Evolutionary conservation across 2,329 filamentous ascomycete species (phyloP), one percentile per base, ranked within the genome.

Genomic region (Claviceps sp.): DNA sequence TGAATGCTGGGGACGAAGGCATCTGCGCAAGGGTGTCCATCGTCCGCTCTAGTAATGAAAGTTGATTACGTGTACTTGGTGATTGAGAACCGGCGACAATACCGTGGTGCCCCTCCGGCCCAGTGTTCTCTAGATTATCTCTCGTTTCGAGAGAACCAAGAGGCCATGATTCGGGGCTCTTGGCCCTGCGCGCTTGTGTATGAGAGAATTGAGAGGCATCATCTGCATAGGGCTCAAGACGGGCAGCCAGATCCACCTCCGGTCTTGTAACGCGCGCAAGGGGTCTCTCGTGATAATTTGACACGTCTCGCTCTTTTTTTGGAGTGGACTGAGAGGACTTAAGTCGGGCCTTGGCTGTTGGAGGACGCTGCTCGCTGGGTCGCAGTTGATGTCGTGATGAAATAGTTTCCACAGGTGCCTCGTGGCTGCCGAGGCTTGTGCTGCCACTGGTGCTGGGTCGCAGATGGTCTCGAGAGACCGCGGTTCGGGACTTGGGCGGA

Each of bases 21-120:
- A 95, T 72, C 47, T 82, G 79, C 3, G 88, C 78, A 5, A 96
- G 71, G 0, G 88, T 95, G 64, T 95, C 88, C 43, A 95, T 83
- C 0, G 90, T 94, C 53, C 91, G 76, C 60, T 96, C 90, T 0
- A 85, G 82, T 4, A 96, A 72, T 0, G 87, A 90, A 50, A 78
- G 73, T 50, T 69, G 62, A 37, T 60, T 60, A 54, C 51, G 40
- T 2, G 53, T 61, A 54, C 46, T 58, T 56, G 54, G 58, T 58
- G 48, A 60, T 52, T 9, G 59, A 53, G 50, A 44, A 54, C 3
- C 34, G 54, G 40, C 48, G 4, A 47, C 22, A 34, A 59, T 54
- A 16, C 56, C 57, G 13, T 62, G 56, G 9, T 30, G 6, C 11
- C 24, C 20, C 41, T 47, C 37, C 16, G 40, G 8, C 2, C 34